Percentiles rank a stretch among this genome's conserved stretches.
Evolutionary conservation across 805 yeast species (phyloP).

Genomic region (Ascoidea rubescens): DNA sequence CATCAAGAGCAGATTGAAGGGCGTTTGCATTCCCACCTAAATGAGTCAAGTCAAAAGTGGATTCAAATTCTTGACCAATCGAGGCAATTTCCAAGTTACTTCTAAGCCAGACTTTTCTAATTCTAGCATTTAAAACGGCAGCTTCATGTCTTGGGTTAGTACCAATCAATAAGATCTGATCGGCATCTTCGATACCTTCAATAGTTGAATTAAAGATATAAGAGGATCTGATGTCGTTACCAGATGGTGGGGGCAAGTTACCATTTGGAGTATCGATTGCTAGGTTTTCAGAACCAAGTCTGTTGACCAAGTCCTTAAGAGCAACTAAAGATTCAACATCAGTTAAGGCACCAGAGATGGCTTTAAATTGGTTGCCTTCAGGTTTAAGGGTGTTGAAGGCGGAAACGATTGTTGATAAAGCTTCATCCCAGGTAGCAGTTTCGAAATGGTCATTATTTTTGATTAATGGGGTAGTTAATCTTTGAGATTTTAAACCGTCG

Average conservation of each 20-base stretch:
- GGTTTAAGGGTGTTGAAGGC: slow-evolving; percentile 45
- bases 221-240: slow-evolving; percentile 65
- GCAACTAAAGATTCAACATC: slow-evolving; percentile 79
- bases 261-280: slow-evolving; percentile 56
- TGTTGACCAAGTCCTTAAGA: slow-evolving; percentile 64
- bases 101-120: slow-evolving; percentile 69
- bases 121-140: slow-evolving; percentile 73
- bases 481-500: slow-evolving; percentile 77
- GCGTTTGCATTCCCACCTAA: slow-evolving; percentile 48
- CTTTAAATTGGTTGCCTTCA: slow-evolving; percentile 59
- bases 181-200: slow-evolving; percentile 72
- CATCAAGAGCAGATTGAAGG: slow-evolving; percentile 44
- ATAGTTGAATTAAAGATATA: slow-evolving; percentile 71
- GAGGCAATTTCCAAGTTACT: slow-evolving; percentile 53
- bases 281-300: slow-evolving; percentile 68
- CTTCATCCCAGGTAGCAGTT: slow-evolving; percentile 81
- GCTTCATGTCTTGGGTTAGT: slow-evolving; percentile 87
- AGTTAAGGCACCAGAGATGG: slow-evolving; percentile 66
- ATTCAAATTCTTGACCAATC: slow-evolving; percentile 65
- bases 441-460: slow-evolving; percentile 56
- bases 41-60: slow-evolving; percentile 54
- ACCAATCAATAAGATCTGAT: slow-evolving; percentile 66
- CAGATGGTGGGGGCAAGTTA: slow-evolving; percentile 42
- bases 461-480: slow-evolving; percentile 70
- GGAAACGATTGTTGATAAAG: slow-evolving; percentile 52